Percentiles rank a stretch among this genome's conserved stretches.
Evolutionary conservation across 495 filamentous ascomycete genomes (phyloP).

Genomic region (Lasiosphaeria hispida): DNA sequence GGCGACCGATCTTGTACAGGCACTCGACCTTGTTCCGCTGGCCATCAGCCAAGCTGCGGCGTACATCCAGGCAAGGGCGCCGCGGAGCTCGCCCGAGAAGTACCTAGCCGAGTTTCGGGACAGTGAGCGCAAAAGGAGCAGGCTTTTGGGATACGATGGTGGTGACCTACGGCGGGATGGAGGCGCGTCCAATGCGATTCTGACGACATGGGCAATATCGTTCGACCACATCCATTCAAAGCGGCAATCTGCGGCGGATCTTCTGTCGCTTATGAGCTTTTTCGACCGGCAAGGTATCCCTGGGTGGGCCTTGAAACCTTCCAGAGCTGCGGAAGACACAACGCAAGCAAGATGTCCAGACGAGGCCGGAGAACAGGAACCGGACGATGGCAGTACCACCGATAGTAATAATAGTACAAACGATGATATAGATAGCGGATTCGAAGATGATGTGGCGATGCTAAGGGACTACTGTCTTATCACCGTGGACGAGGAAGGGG

Average conservation of each 20-base stretch:
- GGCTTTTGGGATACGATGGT: conserved; percentile 29
- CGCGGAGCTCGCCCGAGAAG: conserved; percentile 25
- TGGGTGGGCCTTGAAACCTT: neutral
- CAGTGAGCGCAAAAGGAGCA: conserved; percentile 29
- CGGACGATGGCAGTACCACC: too few species aligned
- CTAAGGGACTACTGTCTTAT: conserved; percentile 45
- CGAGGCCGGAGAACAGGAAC: neutral
- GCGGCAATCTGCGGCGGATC: conserved; percentile 27
- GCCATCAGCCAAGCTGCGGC: conserved; percentile 50
- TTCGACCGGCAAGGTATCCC: conserved; percentile 7
- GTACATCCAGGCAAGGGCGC: conserved; percentile 38
- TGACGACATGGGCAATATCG: conserved; percentile 30
- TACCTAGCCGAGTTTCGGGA: conserved; percentile 40
- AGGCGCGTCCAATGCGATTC: conserved; percentile 26
- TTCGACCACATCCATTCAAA: conserved; percentile 17
- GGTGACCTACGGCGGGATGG: conserved; percentile 32
- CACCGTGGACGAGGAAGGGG: conserved; percentile 12
- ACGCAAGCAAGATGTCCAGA: conserved; percentile 1
- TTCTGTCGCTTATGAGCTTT: conserved; percentile 42
- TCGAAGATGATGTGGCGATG: conserved; percentile 43
- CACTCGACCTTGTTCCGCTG: conserved; percentile 49
- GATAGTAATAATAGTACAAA: too few species aligned
- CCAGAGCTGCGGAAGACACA: conserved; percentile 33
- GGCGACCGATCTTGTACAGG: conserved; percentile 29
- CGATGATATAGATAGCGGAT: conserved; percentile 14